These are phyloP conservation scores for Chaetomiaceae sp. DNA, from an alignment of 2,329 filamentous ascomycete genomes.

Conservation along the genomic window DNA sequence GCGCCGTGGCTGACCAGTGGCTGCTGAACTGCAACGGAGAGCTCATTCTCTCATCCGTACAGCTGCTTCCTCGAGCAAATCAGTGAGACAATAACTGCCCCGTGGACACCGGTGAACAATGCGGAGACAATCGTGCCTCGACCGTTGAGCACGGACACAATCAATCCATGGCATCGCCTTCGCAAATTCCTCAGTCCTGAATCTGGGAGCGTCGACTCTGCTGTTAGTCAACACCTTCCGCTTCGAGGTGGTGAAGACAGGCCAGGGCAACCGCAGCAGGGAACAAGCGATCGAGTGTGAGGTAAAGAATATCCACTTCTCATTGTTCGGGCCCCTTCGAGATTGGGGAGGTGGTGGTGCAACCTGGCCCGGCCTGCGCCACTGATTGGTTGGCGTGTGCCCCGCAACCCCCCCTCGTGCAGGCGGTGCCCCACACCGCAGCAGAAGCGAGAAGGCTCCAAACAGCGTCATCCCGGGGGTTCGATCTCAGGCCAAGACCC, in stretches of 20 bases:
- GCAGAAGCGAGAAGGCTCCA: slow-evolving; percentile 2
- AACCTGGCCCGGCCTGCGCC: neutral
- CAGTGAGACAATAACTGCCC: neutral
- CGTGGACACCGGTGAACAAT: slow-evolving; percentile 5
- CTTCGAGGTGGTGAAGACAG: neutral
- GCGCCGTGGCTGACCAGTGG: neutral
- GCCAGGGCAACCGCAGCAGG: neutral
- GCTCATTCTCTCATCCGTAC: no score
- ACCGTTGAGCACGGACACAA: no score
- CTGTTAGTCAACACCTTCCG: slow-evolving; percentile 7
- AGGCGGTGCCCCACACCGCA: neutral
- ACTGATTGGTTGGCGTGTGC: slow-evolving; percentile 10
- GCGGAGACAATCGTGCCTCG: no score
- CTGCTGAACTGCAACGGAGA: neutral
- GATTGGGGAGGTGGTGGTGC: slow-evolving; percentile 6
- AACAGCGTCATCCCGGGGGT: slow-evolving; percentile 13
- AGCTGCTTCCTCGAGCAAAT: no score
- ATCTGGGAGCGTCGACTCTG: no score
- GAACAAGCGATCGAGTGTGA: slow-evolving; percentile 3
- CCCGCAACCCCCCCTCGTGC: neutral
- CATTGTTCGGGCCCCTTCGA: slow-evolving; percentile 6
- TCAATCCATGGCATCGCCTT: no score
- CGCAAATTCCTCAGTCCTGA: no score
- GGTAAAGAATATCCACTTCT: slow-evolving; percentile 6
- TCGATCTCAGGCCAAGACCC: slow-evolving; percentile 14